These are phyloP conservation scores for Dichotomopilus funicola DNA, from an alignment of 2,329 filamentous ascomycete species.

Conservation along the genomic window DNA sequence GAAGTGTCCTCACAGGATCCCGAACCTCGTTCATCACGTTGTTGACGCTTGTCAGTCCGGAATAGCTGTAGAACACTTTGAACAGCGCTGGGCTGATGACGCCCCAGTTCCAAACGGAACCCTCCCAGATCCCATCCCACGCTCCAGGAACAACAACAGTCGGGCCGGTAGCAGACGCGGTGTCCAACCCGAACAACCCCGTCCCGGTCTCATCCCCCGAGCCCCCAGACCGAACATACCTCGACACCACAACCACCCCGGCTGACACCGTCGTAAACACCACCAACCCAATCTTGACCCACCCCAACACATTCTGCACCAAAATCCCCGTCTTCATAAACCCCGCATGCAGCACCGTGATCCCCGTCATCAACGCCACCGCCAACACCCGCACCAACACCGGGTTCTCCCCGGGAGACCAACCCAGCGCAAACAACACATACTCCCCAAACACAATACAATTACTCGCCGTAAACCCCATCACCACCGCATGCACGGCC, in stretches of 20 bases:
- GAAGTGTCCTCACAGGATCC: constrained; percentile 59
- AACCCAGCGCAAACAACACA: constrained; percentile 50
- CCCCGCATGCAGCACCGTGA: constrained; percentile 54
- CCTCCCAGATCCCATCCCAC: constrained; percentile 55
- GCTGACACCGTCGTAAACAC: constrained; percentile 53
- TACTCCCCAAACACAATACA: constrained; percentile 65
- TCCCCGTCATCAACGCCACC: constrained; percentile 46
- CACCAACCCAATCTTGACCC: constrained; percentile 55
- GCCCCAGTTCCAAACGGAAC: constrained; percentile 63
- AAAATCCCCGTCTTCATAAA: constrained; percentile 51
- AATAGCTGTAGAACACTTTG: constrained; percentile 64
- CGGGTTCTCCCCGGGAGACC: constrained; percentile 40
- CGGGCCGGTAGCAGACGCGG: background rate
- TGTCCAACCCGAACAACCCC: background rate
- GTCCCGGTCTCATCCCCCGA: background rate
- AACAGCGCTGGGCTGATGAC: constrained; percentile 60
- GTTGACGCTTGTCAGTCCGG: constrained; percentile 59
- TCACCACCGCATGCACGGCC: constrained; percentile 55
- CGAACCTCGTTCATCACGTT: constrained; percentile 67
- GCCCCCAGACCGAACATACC: constrained; percentile 20
- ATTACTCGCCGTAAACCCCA: constrained; percentile 64
- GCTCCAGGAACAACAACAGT: constrained; percentile 12
- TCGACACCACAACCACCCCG: constrained; percentile 47
- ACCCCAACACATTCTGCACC: constrained; percentile 56
- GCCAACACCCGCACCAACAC: constrained; percentile 49